Conservation (phyloP, 371 early-diverging fungal genomes). For the Dinochytrium kinnereticum region DNA sequence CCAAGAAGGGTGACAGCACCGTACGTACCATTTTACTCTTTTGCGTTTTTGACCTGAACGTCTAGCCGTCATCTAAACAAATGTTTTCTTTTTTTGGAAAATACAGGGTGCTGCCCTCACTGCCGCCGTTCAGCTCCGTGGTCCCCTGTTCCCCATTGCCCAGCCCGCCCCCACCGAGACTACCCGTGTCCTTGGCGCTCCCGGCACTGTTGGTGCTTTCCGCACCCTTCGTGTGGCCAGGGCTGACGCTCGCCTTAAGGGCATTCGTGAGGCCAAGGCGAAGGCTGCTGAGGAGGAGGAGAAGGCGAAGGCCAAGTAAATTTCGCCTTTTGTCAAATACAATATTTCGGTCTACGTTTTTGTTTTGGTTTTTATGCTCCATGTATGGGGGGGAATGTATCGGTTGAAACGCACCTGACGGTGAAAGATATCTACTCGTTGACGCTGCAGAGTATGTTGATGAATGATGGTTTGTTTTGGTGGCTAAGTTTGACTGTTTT, state of each 20-base stretch:
- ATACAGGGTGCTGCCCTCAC: conserved; percentile 68
- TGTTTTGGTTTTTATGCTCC: too few species aligned
- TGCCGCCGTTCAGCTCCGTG: conserved; percentile 73
- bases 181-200: conserved; percentile 71
- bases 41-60: neutral
- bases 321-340: too few species aligned
- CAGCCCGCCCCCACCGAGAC: conserved; percentile 86
- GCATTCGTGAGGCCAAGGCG: conserved; percentile 76
- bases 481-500: neutral
- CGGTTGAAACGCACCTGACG: conserved; percentile 32
- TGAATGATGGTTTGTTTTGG: too few species aligned
- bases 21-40: conserved; percentile 37
- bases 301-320: conserved; percentile 54
- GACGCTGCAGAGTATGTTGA: conserved; percentile 24
- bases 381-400: conserved; percentile 24
- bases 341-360: too few species aligned
- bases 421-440: conserved; percentile 26
- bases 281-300: conserved; percentile 46
- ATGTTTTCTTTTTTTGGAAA: conserved; percentile 16
- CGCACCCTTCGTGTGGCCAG: conserved; percentile 90
- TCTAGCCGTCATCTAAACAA: neutral
- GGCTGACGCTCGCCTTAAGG: conserved; percentile 79
- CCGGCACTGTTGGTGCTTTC: conserved; percentile 75
- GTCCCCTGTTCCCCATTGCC: conserved; percentile 74
- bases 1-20: conserved; percentile 78